These are phyloP conservation scores for Ogataea ganodermae DNA, from an alignment of 805 yeast genomes.

Conservation along the genomic window DNA sequence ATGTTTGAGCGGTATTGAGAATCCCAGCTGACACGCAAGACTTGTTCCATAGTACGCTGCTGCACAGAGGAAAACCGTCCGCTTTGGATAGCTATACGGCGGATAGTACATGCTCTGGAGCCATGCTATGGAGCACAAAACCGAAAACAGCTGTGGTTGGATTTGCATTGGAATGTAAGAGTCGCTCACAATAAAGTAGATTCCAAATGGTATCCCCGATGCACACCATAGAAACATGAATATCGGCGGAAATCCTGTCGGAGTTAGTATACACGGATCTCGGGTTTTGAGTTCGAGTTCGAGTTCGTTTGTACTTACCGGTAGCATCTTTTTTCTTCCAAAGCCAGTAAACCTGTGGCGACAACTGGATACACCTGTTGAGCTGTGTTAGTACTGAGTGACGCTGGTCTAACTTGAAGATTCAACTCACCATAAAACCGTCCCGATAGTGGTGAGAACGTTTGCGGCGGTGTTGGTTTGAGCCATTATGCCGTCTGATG, in stretches of 20 bases:
- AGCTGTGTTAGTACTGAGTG: conserved; percentile 2
- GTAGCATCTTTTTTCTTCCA: conserved; percentile 76
- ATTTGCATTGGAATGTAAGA: conserved; percentile 77
- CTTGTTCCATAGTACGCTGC: conserved; percentile 43
- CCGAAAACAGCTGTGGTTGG: conserved; percentile 84
- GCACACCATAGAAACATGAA: conserved; percentile 90
- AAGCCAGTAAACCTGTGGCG: conserved; percentile 72
- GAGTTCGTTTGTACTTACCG: conserved; percentile 33
- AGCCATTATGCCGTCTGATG: conserved; percentile 15
- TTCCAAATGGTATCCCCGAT: conserved; percentile 78
- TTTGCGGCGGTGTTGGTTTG: conserved; percentile 54
- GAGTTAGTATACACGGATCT: conserved; percentile 6
- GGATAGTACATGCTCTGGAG: conserved; percentile 70
- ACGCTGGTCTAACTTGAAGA: background rate
- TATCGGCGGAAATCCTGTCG: conserved; percentile 68
- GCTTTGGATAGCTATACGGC: conserved; percentile 48
- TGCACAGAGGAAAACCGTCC: conserved; percentile 40
- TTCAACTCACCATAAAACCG: conserved; percentile 67
- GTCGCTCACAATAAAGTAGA: conserved; percentile 73
- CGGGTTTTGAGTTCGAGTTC: no score
- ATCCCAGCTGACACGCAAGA: conserved; percentile 67
- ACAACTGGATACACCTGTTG: conserved; percentile 70
- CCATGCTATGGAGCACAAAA: conserved; percentile 68
- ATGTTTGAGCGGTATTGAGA: conserved; percentile 68
- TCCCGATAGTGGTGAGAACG: conserved; percentile 84